Conservation (phyloP, 352 stramenopile species). For the Globisporangium emineosum region DNA sequence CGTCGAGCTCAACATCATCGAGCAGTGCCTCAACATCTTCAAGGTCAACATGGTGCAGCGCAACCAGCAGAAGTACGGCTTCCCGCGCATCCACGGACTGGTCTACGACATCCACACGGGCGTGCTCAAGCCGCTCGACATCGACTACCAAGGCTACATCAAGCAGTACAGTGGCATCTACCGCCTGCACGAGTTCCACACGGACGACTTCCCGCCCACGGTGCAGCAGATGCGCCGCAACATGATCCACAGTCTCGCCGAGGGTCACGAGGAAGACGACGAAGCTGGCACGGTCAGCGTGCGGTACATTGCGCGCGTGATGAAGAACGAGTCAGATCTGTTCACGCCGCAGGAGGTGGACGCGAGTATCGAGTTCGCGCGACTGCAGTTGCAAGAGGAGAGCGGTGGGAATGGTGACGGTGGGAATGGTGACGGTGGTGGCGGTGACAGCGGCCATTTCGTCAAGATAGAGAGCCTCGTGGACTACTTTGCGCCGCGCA, state of each 20-base stretch:
- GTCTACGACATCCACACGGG: slow-evolving; percentile 69
- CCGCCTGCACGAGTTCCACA: slow-evolving; percentile 49
- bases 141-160: slow-evolving; percentile 64
- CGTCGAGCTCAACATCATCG: slow-evolving; percentile 81
- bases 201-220: slow-evolving; percentile 50
- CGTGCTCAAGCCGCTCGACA: slow-evolving; percentile 58
- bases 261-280: slow-evolving; percentile 60
- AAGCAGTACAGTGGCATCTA: slow-evolving; percentile 44
- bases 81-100: slow-evolving; percentile 68
- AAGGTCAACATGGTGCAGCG: slow-evolving; percentile 84
- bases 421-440: neutral
- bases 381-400: slow-evolving; percentile 23
- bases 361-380: slow-evolving; percentile 33
- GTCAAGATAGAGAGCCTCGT: slow-evolving; percentile 11
- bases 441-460: neutral
- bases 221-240: slow-evolving; percentile 50
- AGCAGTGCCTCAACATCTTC: slow-evolving; percentile 85
- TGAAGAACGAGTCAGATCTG: slow-evolving; percentile 54
- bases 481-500: slow-evolving; percentile 9
- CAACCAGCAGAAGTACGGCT: slow-evolving; percentile 57
- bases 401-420: too few relatives aligned
- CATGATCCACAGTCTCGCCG: slow-evolving; percentile 48
- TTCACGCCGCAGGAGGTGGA: slow-evolving; percentile 52
- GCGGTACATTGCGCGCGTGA: slow-evolving; percentile 50
- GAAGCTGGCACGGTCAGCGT: slow-evolving; percentile 34